Conservation (phyloP, 176 grass and related monocot genomes). For the Triticum timopheevii region DNA sequence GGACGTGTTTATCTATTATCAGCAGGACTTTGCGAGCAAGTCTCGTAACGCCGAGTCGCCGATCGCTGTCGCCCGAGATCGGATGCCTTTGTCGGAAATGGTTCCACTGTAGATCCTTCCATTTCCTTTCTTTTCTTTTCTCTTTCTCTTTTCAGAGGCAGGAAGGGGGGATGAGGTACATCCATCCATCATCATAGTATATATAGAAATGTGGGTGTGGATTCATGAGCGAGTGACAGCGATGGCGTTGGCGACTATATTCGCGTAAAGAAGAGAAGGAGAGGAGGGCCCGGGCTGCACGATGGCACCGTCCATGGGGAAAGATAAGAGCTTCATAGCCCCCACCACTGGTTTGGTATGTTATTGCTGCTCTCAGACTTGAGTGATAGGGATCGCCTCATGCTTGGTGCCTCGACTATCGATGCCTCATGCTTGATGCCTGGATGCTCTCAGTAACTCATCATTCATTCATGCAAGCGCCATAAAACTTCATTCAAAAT, state of each 20-base stretch:
- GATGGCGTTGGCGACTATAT: background rate
- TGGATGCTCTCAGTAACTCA: background rate
- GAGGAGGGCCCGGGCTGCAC: slow-evolving; percentile 24
- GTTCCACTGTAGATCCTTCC: background rate
- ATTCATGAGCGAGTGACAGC: background rate
- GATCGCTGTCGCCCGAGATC: background rate
- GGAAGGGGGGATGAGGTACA: background rate
- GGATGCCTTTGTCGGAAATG: background rate
- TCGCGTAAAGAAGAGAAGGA: slow-evolving; percentile 6
- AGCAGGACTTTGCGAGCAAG: background rate
- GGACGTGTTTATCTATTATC: slow-evolving; percentile 25
- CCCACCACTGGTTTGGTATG: background rate
- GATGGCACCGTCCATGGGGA: slow-evolving; percentile 37
- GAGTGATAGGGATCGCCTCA: too few species aligned
- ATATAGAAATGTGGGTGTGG: background rate
- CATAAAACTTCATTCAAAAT: background rate
- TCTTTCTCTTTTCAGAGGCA: background rate
- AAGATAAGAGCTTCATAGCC: slow-evolving; percentile 11
- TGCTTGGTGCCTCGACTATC: too few species aligned
- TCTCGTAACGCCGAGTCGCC: too few species aligned
- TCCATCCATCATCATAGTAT: background rate
- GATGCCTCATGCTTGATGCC: too few species aligned
- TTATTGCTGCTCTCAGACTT: too few species aligned
- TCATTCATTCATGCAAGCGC: background rate
- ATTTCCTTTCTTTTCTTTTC: background rate